phyloP scores from a whole-genome alignment of 495 filamentous ascomycete species.

The Glarea lozoyensis region DNA sequence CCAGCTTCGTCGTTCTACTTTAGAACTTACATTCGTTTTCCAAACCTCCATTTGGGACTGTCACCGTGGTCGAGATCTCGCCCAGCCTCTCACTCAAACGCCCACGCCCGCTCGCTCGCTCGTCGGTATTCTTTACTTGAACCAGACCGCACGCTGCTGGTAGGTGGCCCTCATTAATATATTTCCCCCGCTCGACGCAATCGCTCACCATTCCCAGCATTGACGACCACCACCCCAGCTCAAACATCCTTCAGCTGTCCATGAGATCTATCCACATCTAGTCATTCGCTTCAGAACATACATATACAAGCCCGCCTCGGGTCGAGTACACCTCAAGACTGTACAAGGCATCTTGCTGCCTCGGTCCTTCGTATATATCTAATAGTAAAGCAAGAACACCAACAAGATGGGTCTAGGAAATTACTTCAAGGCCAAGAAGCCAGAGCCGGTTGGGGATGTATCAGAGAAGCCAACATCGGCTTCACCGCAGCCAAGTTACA shows the following conservation, averaged over 20 bases:
- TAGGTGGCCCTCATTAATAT: too few species aligned
- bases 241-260: too few species aligned
- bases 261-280: not conserved
- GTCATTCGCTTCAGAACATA: constrained; percentile 3
- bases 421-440: constrained; percentile 52
- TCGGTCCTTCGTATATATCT: constrained; percentile 4
- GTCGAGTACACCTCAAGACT: not conserved
- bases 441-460: constrained; percentile 20
- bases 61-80: too few species aligned
- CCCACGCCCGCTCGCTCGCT: too few species aligned
- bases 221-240: too few species aligned
- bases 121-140: too few species aligned
- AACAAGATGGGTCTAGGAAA: constrained; percentile 47
- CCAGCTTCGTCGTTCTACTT: too few species aligned
- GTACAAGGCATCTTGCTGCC: constrained; percentile 10
- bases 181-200: too few species aligned
- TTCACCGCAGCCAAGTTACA: constrained; percentile 21
- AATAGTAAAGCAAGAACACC: constrained; percentile 13
- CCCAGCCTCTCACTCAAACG: too few species aligned
- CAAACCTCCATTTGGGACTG: too few species aligned
- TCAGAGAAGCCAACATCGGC: constrained; percentile 16
- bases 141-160: too few species aligned
- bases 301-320: not conserved
- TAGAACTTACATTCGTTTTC: too few species aligned
- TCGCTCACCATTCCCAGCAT: not conserved